Conservation (phyloP, 2,329 filamentous ascomycete genomes). For the Pseudogymnoascus sp. region DNA sequence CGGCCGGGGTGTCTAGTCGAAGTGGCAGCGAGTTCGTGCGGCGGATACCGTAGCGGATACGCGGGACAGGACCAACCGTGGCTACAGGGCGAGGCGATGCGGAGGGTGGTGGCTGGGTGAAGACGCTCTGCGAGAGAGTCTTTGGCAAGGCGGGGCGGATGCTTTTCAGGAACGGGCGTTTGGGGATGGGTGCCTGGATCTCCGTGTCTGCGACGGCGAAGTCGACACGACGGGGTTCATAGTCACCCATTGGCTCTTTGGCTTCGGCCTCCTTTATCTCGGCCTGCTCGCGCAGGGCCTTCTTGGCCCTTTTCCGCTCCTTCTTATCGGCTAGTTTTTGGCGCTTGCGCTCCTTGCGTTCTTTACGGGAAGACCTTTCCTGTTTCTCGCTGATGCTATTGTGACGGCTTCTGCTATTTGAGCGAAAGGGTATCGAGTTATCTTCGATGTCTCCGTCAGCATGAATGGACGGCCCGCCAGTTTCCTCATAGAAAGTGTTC, state of each 20-base stretch:
- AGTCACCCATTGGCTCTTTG: slow-evolving; percentile 17
- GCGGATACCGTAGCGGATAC: slow-evolving; percentile 56
- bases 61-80: slow-evolving; percentile 39
- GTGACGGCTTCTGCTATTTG: slow-evolving; percentile 18
- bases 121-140: slow-evolving; percentile 63
- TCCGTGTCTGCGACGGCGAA: slow-evolving; percentile 41
- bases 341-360: slow-evolving; percentile 30
- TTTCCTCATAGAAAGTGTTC: slow-evolving; percentile 14
- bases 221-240: slow-evolving; percentile 48
- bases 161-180: slow-evolving; percentile 47
- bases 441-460: background rate
- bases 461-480: background rate
- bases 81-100: slow-evolving; percentile 19
- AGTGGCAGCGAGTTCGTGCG: slow-evolving; percentile 68
- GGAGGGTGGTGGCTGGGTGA: slow-evolving; percentile 39
- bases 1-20: slow-evolving; percentile 33
- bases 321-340: slow-evolving; percentile 33
- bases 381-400: slow-evolving; percentile 17
- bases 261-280: background rate
- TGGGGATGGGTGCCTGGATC: slow-evolving; percentile 19
- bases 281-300: slow-evolving; percentile 9
- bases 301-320: slow-evolving; percentile 14
- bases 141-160: slow-evolving; percentile 55
- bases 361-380: slow-evolving; percentile 23
- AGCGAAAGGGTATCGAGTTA: background rate